Evolutionary conservation across 345 rosid species (phyloP).

Genomic region (Gossypium raimondii): DNA sequence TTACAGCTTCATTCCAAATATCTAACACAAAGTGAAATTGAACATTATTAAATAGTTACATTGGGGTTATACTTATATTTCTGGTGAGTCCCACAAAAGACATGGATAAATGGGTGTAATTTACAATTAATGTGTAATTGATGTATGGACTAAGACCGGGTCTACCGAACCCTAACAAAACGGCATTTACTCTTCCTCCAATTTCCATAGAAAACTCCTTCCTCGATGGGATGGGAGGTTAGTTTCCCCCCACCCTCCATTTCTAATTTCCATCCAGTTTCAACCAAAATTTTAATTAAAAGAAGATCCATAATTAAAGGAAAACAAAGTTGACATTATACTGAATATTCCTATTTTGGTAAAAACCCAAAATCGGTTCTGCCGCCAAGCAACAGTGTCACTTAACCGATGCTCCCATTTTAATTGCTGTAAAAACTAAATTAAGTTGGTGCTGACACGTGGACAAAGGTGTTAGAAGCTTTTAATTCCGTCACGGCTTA

Average conservation of each 20-base stretch:
- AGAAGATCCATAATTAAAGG: slow-evolving; percentile 48
- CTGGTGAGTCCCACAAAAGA: background rate
- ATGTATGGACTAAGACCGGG: slow-evolving; percentile 24
- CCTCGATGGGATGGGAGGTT: slow-evolving; percentile 22
- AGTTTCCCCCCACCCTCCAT: slow-evolving; percentile 35
- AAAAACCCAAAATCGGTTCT: slow-evolving; percentile 10
- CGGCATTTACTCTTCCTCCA: slow-evolving; percentile 35
- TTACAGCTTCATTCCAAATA: background rate
- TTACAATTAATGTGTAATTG: background rate
- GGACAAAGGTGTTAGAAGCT: background rate
- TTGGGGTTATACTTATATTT: too few relatives aligned
- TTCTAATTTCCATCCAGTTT: slow-evolving; percentile 23
- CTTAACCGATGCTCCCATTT: background rate
- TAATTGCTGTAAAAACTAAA: background rate
- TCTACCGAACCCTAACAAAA: slow-evolving; percentile 38
- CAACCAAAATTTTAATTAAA: slow-evolving; percentile 20
- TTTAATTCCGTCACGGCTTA: slow-evolving; percentile 19
- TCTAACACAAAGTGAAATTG: background rate
- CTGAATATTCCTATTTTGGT: background rate
- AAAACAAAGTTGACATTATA: slow-evolving; percentile 11
- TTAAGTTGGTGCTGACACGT: slow-evolving; percentile 8
- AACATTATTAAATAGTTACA: too few relatives aligned
- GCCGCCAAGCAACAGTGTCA: slow-evolving; percentile 28
- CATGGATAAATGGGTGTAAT: background rate
- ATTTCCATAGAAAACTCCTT: slow-evolving; percentile 25